Evolutionary conservation across 1,284 basidiomycete species (phyloP).

Genomic region (Austroboletus niveus): DNA sequence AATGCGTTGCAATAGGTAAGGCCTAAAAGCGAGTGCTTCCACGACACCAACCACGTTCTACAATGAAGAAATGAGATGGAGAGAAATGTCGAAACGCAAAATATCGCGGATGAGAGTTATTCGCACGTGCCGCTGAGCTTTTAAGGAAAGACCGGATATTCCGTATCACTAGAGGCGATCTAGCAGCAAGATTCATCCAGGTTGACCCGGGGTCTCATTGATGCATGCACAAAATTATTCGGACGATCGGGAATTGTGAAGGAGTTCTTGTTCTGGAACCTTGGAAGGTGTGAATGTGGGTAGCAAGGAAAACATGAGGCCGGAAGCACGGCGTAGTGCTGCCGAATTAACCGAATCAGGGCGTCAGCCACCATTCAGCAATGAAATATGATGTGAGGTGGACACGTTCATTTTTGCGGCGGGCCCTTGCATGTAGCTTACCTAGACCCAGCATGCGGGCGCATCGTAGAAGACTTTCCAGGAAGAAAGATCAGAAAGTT

Average conservation of each 20-base stretch:
- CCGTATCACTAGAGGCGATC: slow-evolving; percentile 1
- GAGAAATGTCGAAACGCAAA: not conserved
- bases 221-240: slow-evolving; percentile 16
- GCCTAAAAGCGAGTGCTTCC: not conserved
- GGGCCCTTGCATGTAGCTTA: slow-evolving; percentile 12
- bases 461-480: slow-evolving; percentile 10
- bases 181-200: slow-evolving; percentile 1
- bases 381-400: slow-evolving; percentile 14
- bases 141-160: not conserved
- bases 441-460: slow-evolving; percentile 10
- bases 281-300: slow-evolving; percentile 20
- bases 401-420: slow-evolving; percentile 15
- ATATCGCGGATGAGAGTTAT: not conserved
- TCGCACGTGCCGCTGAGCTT: slow-evolving; percentile 1
- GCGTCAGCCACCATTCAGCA: slow-evolving; percentile 11
- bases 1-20: not conserved
- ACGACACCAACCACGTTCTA: not conserved
- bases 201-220: slow-evolving; percentile 19
- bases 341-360: slow-evolving; percentile 21
- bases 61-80: slow-evolving; percentile 1
- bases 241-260: slow-evolving; percentile 21
- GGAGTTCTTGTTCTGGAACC: slow-evolving; percentile 27
- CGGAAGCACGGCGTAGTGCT: slow-evolving; percentile 20
- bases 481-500: slow-evolving; percentile 14
- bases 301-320: slow-evolving; percentile 31